Evolutionary conservation across 1,139 yeast species (phyloP), one percentile per base, ranked within the genome.

Genomic region (Yamadazyma mexicana): DNA sequence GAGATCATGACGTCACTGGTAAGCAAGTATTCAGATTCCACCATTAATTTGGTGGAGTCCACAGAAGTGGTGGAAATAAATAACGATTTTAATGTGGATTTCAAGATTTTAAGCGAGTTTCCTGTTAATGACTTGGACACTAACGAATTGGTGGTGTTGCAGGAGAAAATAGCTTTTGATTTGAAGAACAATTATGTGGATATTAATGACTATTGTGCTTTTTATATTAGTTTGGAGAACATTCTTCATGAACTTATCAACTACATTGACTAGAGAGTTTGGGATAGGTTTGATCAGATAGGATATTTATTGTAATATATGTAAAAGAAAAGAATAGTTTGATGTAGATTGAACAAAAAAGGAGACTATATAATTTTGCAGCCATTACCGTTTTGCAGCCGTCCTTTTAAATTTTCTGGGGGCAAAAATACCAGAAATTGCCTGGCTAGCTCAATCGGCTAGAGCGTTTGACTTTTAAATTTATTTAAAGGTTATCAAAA

Each of bases 151-250:
- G 43, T 50, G 23, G 64, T 66, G 40, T 54, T 70, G 48, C 65
- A 61, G 42, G 69, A 67, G 33, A 70, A 69, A 47, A 67, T 71
- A 17, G 57, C 59, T 39, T 71, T 69, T 40, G 75, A 70, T 44
- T 64, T 70, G 44, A 56, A 69, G 33, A 69, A 71, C 50, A 71
- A 71, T 43, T 70, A 63, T 50, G 75, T 70, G 31, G 75, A 70
- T 51, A 61, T 69, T 33, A 69, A 69, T 45, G 76, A 71, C 45
- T 71, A 70, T 41, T 71, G 77, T 59, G 67, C 74, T 1, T 69
- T 71, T 46, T 71, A 69, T 45, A 55, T 67, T 30, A 63, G 71
- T 24, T 62, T 70, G 50, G 77, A 71, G 44, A 66, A 66, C 44
- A 59, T 70, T 14, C 51, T 71, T 20, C 68, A 61, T 42, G 74